Percentiles rank a stretch among this genome's conserved stretches.
phyloP scores from a whole-genome alignment of 176 grass and related monocot species.

The Eragrostis curvula region DNA sequence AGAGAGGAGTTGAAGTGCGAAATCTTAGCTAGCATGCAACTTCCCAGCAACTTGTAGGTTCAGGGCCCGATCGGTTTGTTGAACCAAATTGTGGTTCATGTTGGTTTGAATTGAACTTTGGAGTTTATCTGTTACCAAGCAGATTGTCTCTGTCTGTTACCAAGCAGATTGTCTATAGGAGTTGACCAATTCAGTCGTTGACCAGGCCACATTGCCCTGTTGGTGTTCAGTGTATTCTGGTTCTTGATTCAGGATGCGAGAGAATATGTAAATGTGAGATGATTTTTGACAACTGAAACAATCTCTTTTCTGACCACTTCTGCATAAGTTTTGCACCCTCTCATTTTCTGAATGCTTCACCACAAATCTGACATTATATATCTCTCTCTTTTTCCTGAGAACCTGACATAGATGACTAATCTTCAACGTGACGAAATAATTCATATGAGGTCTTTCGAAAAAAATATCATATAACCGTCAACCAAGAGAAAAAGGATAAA shows the following conservation, averaged over 20 bases:
- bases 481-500: neutral
- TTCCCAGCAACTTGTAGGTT: constrained; percentile 64
- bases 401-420: neutral
- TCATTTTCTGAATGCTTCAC: neutral
- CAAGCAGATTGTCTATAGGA: neutral
- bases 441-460: neutral
- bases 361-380: neutral
- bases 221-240: neutral
- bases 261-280: neutral
- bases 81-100: neutral
- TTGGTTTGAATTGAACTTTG: neutral
- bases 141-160: too few species aligned
- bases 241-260: neutral
- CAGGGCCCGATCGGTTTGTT: neutral
- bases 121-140: neutral
- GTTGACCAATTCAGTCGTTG: neutral
- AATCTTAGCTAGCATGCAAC: constrained; percentile 53
- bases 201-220: neutral
- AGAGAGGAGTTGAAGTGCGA: constrained; percentile 72
- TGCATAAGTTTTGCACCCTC: neutral
- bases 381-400: too few species aligned
- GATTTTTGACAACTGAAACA: neutral
- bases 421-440: neutral
- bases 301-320: neutral
- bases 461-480: neutral